Percentiles rank a stretch among this genome's conserved stretches.
These are phyloP conservation scores for Phytopythium montanum DNA, from an alignment of 352 stramenopile genomes.

Conservation along the genomic window DNA sequence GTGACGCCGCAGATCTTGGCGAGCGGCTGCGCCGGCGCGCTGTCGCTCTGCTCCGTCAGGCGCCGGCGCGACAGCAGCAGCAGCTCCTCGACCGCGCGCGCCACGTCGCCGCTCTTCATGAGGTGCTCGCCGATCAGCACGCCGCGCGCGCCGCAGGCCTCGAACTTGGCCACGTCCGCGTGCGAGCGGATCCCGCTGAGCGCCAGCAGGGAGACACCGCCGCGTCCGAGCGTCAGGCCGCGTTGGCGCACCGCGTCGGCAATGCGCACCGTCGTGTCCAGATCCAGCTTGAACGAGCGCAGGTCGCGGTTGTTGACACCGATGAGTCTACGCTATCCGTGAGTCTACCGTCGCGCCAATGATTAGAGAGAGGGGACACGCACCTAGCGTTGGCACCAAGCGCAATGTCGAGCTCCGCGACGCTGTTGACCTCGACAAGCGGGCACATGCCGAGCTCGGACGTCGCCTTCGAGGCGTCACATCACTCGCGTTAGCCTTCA, in stretches of 20 bases:
- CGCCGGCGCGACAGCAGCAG: slow-evolving; percentile 30
- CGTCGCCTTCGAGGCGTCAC: slow-evolving; percentile 45
- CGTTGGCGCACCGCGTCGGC: slow-evolving; percentile 75
- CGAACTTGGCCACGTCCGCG: slow-evolving; percentile 89
- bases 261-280: slow-evolving; percentile 93
- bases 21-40: slow-evolving; percentile 40
- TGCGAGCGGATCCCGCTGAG: slow-evolving; percentile 96
- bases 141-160: slow-evolving; percentile 86
- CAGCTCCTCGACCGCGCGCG: slow-evolving; percentile 80
- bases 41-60: slow-evolving; percentile 24
- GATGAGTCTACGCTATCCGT: slow-evolving; percentile 69
- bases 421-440: slow-evolving; percentile 97
- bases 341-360: neutral
- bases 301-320: slow-evolving; percentile 99
- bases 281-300: slow-evolving; percentile 97
- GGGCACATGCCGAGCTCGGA: slow-evolving; percentile 94
- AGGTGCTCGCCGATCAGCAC: slow-evolving; percentile 97
- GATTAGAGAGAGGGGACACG: neutral
- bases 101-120: slow-evolving; percentile 94
- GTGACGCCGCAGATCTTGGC: slow-evolving; percentile 96
- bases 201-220: slow-evolving; percentile 88
- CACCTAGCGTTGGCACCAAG: slow-evolving; percentile 84
- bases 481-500: neutral
- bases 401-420: slow-evolving; percentile 94
- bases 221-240: slow-evolving; percentile 59